Percentiles rank a stretch among this genome's conserved stretches.
phyloP scores from a whole-genome alignment of 345 rosid species.

The Linum tenue region DNA sequence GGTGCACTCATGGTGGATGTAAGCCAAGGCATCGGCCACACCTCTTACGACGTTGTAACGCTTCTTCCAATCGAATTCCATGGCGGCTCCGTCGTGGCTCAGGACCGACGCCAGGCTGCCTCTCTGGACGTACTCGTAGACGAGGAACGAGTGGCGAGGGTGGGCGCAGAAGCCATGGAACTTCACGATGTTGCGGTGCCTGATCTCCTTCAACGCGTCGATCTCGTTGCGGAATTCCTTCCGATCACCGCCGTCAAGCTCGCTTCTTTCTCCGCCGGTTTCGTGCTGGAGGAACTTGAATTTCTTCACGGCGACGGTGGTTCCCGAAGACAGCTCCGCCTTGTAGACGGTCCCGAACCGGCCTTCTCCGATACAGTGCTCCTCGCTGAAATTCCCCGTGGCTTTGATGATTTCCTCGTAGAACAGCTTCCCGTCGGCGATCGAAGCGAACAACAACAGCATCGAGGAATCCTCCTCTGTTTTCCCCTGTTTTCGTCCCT shows the following conservation, averaged over 20 bases:
- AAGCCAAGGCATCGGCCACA: slow-evolving; percentile 16
- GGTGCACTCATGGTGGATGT: slow-evolving; percentile 16
- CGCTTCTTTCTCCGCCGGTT: neutral
- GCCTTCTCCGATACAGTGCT: slow-evolving; percentile 18
- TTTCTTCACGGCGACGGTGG: slow-evolving; percentile 23
- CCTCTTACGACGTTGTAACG: slow-evolving; percentile 15
- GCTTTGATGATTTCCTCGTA: slow-evolving; percentile 22
- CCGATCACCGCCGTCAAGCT: neutral
- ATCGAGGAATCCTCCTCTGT: too few relatives aligned
- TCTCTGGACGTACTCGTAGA: slow-evolving; percentile 20
- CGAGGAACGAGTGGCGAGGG: slow-evolving; percentile 10
- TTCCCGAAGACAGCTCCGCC: slow-evolving; percentile 12
- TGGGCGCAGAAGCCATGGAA: slow-evolving; percentile 20
- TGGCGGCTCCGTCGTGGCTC: slow-evolving; percentile 8
- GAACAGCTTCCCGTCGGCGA: slow-evolving; percentile 11
- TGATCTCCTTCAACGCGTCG: slow-evolving; percentile 14
- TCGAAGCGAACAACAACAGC: too few relatives aligned
- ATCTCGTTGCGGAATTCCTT: slow-evolving; percentile 21
- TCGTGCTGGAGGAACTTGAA: neutral
- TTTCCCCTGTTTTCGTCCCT: too few relatives aligned
- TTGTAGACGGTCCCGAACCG: slow-evolving; percentile 18
- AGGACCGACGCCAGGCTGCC: slow-evolving; percentile 25
- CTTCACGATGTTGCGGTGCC: slow-evolving; percentile 24
- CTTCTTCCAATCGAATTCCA: slow-evolving; percentile 22
- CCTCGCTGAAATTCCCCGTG: slow-evolving; percentile 15